A percentile compares a stretch with the other conserved stretches of the same genome.
Conservation (phyloP, 2,329 filamentous ascomycete species). For the Dryadomyces sulphureus region DNA sequence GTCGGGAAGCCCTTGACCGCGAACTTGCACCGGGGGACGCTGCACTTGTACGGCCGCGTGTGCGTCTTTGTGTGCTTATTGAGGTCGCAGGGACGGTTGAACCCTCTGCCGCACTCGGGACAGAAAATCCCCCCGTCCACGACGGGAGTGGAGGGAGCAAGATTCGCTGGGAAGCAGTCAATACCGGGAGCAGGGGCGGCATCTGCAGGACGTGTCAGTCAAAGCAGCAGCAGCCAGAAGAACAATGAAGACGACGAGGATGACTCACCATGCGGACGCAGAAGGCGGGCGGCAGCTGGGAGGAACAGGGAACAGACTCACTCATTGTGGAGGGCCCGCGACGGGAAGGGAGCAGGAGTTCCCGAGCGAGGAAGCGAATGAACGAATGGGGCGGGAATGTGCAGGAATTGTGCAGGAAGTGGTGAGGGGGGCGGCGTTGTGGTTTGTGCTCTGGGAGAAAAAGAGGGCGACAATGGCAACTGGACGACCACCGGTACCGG, state of each 20-base stretch:
- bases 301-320: background rate
- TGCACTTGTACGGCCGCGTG: slow-evolving; percentile 63
- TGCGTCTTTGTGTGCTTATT: slow-evolving; percentile 68
- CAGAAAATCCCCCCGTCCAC: slow-evolving; percentile 1
- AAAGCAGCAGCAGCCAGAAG: too few species aligned
- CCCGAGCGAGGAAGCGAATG: too few species aligned
- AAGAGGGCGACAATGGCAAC: too few species aligned
- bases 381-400: too few species aligned
- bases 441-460: background rate
- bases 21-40: slow-evolving; percentile 52
- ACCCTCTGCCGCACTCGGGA: slow-evolving; percentile 14
- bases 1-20: slow-evolving; percentile 58
- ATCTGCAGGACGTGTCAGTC: too few species aligned
- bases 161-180: background rate
- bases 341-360: too few species aligned
- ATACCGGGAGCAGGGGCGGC: background rate
- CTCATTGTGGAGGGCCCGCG: too few species aligned
- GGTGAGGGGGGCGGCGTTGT: too few species aligned
- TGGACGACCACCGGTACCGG: too few species aligned
- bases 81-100: slow-evolving; percentile 18
- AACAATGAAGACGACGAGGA: background rate
- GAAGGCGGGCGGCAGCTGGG: background rate
- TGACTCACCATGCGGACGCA: background rate
- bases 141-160: background rate
- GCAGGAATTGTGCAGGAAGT: too few species aligned